Conservation (phyloP, 108 stramenopile species). For the Seminavis robusta region DNA sequence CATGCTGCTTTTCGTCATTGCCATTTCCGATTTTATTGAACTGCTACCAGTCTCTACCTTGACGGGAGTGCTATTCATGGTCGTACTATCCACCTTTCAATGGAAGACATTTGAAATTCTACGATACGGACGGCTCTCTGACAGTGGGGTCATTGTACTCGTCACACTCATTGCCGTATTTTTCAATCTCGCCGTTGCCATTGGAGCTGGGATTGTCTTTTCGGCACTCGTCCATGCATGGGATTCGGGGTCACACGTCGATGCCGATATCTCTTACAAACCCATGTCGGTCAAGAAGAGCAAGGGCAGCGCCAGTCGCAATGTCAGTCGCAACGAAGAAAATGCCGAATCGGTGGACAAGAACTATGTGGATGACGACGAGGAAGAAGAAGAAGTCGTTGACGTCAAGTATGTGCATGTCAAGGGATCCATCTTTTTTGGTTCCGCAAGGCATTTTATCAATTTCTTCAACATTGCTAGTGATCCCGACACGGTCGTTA, state of each 20-base stretch:
- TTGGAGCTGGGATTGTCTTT: conserved; percentile 43
- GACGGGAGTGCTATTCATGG: conserved; percentile 57
- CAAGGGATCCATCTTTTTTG: conserved; percentile 43
- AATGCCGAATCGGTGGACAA: too few species aligned
- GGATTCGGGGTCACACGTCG: conserved; percentile 45
- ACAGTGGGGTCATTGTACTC: conserved; percentile 38
- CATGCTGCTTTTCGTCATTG: conserved; percentile 47
- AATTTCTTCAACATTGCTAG: conserved; percentile 31
- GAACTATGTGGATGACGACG: too few species aligned
- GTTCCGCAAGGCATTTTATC: conserved; percentile 39
- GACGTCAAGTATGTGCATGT: conserved; percentile 44
- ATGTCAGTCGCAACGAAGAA: too few species aligned
- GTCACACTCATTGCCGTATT: conserved; percentile 48
- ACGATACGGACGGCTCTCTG: conserved; percentile 37
- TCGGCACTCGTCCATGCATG: conserved; percentile 48
- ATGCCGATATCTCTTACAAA: conserved; percentile 33
- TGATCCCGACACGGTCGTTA: conserved; percentile 28
- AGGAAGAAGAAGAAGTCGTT: not conserved
- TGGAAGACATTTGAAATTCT: conserved; percentile 55
- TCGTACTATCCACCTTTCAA: conserved; percentile 52
- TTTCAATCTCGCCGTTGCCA: conserved; percentile 54
- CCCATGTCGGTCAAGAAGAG: conserved; percentile 31
- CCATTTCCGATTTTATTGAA: conserved; percentile 36
- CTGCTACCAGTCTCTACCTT: conserved; percentile 43
- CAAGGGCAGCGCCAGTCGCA: too few species aligned